Base-by-base conservation (phyloP, 768 basidiomycete genomes). In the Amanita pallidorosea region DNA sequence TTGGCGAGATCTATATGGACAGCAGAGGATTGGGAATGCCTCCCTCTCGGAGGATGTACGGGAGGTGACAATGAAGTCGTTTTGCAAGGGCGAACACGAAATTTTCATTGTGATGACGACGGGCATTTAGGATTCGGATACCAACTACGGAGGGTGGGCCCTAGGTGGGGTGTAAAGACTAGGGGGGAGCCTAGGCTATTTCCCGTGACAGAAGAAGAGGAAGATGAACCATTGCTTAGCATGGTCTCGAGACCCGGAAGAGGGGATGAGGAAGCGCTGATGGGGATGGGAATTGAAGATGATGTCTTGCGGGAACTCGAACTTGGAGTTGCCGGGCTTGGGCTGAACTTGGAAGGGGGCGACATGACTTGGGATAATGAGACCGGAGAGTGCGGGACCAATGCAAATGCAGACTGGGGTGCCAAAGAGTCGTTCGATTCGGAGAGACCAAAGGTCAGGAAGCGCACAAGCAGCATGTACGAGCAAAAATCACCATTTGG, bases 1-100 rank as follows among this genome's bases (percentile, higher is more conserved):
- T 70, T 85, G 20, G 70, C 70, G 4, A 59, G 58, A 49, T 60
- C 60, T 45, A 60, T 59, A 25, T 72, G 74, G 68, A 61, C 65
- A 25, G 61, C 63, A 1, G 67, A 69, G n/a, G 70, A 71, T n/a
- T 62, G 57, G 34, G 67, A 63, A 22, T 59, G 57, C 37, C 53
- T 18, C 11, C 42, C 51, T 9, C 8, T 6, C 15, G 41, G 31
- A 33, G 36, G 8, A 45, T 38, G 17, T 11, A 29, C 18, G n/a
- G 44, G n/a, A 20, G 38, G 47, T 13, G 33, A 45, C 25, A 23
- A 52, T 35, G 46, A 52, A 8, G 34, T 47, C 42, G 18, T 51
- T 42, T 20, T 51, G 7, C 49, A 45, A 36, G 49, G 36, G 33
- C 49, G 35, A 25, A 38, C 25, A 27, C 44, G 45, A 13, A 29